Evolutionary conservation across 805 yeast species (phyloP).

Genomic region (Metschnikowia matae): DNA sequence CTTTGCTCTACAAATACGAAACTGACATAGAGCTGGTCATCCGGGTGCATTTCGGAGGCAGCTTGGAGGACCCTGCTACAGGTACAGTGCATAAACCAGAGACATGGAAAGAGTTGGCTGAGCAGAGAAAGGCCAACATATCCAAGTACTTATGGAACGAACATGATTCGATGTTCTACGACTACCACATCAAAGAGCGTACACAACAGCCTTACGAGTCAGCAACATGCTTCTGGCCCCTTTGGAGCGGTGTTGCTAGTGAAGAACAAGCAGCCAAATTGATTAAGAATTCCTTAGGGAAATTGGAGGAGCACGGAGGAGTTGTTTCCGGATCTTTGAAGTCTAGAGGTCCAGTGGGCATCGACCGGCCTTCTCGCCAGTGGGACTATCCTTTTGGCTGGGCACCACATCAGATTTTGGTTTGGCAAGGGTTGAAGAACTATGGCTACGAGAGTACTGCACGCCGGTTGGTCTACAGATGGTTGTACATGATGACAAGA

Average conservation of each 20-base stretch:
- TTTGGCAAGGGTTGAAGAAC: conserved; percentile 79
- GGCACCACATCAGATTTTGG: conserved; percentile 97
- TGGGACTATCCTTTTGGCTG: conserved; percentile 99
- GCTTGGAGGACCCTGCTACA: conserved; percentile 25
- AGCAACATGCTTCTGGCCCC: conserved; percentile 88
- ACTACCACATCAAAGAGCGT: conserved; percentile 63
- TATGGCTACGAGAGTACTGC: conserved; percentile 69
- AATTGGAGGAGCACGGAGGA: conserved; percentile 86
- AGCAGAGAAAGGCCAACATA: conserved; percentile 49
- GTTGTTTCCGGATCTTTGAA: conserved; percentile 75
- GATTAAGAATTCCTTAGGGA: conserved; percentile 53
- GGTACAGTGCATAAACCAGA: conserved; percentile 41
- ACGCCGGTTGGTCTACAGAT: conserved; percentile 71
- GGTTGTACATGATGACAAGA: conserved; percentile 86
- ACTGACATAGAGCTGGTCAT: conserved; percentile 70
- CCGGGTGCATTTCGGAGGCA: conserved; percentile 50
- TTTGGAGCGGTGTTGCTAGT: conserved; percentile 75
- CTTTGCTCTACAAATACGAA: conserved; percentile 86
- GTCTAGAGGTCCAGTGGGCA: conserved; percentile 67
- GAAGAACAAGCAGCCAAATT: conserved; percentile 63
- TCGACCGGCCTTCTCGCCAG: conserved; percentile 81
- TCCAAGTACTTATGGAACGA: conserved; percentile 82
- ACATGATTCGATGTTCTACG: conserved; percentile 71
- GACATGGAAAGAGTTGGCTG: conserved; percentile 63
- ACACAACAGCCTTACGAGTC: conserved; percentile 67